Percentiles rank a stretch among this genome's conserved stretches.
These are phyloP conservation scores for Pythium phragmiticola DNA, from an alignment of 352 stramenopile genomes.

Conservation along the genomic window DNA sequence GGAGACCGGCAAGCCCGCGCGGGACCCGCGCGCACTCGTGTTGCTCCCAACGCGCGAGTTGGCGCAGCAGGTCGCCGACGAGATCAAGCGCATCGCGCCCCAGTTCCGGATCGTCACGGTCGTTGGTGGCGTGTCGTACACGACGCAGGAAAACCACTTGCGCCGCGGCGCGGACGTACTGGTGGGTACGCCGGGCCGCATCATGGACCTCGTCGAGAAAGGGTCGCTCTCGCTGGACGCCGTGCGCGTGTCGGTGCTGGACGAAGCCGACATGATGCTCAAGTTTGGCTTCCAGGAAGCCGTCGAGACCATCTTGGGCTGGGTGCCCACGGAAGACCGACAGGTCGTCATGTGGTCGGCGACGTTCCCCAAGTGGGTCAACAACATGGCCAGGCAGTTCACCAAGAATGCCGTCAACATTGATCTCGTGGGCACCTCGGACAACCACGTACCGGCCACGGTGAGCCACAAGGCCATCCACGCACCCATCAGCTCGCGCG, in stretches of 20 bases:
- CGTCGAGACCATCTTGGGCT: constrained; percentile 93
- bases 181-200: constrained; percentile 95
- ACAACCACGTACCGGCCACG: constrained; percentile 81
- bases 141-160: constrained; percentile 89
- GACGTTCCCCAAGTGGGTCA: constrained; percentile 96
- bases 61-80: constrained; percentile 95
- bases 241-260: constrained; percentile 91
- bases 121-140: constrained; percentile 94
- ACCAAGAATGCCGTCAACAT: constrained; percentile 92
- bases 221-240: constrained; percentile 89
- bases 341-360: constrained; percentile 97
- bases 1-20: constrained; percentile 31
- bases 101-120: constrained; percentile 91
- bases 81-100: constrained; percentile 81
- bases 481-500: constrained; percentile 68
- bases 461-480: constrained; percentile 93
- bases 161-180: constrained; percentile 92
- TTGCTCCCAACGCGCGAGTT: constrained; percentile 97
- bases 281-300: constrained; percentile 99
- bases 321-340: constrained; percentile 54
- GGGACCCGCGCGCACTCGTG: constrained; percentile 90
- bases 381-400: constrained; percentile 91
- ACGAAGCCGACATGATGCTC: constrained; percentile 98
- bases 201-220: constrained; percentile 96
- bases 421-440: constrained; percentile 91